Evolutionary conservation across 2,329 filamentous ascomycete species (phyloP).

Genomic region (Cladosporium halotolerans): DNA sequence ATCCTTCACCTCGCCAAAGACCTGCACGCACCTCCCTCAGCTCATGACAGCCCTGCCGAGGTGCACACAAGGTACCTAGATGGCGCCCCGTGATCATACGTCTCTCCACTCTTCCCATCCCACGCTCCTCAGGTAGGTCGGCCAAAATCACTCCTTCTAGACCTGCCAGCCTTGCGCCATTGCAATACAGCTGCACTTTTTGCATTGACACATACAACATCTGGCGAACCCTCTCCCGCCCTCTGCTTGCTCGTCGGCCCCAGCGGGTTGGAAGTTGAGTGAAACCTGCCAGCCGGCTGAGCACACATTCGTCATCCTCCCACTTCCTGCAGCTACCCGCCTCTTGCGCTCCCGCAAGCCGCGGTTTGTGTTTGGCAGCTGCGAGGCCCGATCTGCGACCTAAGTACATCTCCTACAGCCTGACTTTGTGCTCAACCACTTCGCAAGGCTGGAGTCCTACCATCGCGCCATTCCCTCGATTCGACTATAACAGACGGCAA

Average conservation of each 20-base stretch:
- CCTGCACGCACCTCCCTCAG: neutral
- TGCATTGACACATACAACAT: neutral
- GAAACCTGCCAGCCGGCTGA: neutral
- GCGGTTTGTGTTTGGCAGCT: neutral
- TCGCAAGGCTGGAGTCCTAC: no score
- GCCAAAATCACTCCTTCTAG: neutral
- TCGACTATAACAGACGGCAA: no score
- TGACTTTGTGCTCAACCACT: no score
- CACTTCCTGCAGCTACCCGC: constrained; percentile 5
- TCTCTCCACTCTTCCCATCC: no score
- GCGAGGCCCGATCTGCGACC: neutral
- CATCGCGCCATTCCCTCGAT: no score
- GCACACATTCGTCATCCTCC: constrained; percentile 1
- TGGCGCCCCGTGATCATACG: no score
- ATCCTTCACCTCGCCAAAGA: neutral
- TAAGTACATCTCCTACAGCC: no score
- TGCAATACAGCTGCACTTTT: no score
- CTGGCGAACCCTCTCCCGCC: neutral
- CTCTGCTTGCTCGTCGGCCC: neutral
- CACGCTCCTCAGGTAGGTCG: no score
- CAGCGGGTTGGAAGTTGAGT: neutral
- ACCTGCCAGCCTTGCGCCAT: neutral
- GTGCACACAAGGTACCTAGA: no score
- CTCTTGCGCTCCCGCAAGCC: neutral
- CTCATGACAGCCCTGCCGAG: neutral